Percentiles rank a stretch among this genome's conserved stretches.
Evolutionary conservation across 129 eudicot genomes (phyloP).

Genomic region (Helichrysum umbraculigerum): DNA sequence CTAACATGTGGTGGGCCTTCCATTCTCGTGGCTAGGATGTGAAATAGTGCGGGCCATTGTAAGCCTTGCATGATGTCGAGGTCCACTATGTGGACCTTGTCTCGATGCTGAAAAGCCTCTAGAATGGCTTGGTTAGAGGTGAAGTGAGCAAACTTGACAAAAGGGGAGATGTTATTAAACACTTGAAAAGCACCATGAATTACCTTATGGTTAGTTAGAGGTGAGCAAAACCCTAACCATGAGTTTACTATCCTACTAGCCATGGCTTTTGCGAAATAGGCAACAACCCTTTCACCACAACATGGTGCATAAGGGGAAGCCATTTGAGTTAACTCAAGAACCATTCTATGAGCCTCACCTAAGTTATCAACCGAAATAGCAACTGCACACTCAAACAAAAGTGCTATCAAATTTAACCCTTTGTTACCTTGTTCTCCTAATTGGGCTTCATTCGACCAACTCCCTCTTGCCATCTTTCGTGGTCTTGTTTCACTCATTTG

Average conservation of each 20-base stretch:
- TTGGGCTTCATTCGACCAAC: slow-evolving; percentile 11
- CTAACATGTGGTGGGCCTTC: slow-evolving; percentile 83
- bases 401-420: slow-evolving; percentile 48
- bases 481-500: slow-evolving; percentile 54
- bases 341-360: slow-evolving; percentile 74
- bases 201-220: slow-evolving; percentile 55
- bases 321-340: slow-evolving; percentile 71
- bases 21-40: slow-evolving; percentile 68
- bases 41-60: slow-evolving; percentile 89
- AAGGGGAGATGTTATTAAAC: slow-evolving; percentile 74
- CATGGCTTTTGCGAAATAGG: slow-evolving; percentile 84
- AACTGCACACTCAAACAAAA: slow-evolving; percentile 74
- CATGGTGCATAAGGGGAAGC: slow-evolving; percentile 79
- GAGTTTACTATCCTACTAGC: slow-evolving; percentile 70
- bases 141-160: slow-evolving; percentile 77
- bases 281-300: slow-evolving; percentile 77
- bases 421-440: slow-evolving; percentile 27
- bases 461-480: slow-evolving; percentile 39
- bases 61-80: slow-evolving; percentile 91
- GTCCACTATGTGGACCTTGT: slow-evolving; percentile 75
- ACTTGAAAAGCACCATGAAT: slow-evolving; percentile 65
- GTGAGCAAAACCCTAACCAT: slow-evolving; percentile 75
- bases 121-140: slow-evolving; percentile 85
- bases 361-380: slow-evolving; percentile 84
- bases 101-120: slow-evolving; percentile 62